Base-by-base conservation (phyloP, 352 stramenopile species). In the Saprolegnia diclina region DNA sequence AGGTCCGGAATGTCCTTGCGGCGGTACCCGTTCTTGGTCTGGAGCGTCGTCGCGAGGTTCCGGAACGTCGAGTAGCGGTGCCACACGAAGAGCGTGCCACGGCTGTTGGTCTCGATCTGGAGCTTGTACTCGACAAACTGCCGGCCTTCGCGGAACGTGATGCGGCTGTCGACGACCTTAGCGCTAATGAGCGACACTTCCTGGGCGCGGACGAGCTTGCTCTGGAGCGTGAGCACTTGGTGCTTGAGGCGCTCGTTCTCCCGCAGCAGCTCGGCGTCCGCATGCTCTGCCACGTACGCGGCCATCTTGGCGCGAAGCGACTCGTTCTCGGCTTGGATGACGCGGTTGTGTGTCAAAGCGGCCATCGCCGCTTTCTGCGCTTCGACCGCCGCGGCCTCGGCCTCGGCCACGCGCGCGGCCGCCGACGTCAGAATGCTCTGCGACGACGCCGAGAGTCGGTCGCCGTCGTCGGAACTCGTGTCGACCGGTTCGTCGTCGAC, bases 41-140 rank as follows among this genome's bases (percentile, higher is more conserved):
- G 79, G 38, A 90, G 67, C 22, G 82, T 87, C 18, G 79, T 81
- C 10, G 82, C 82, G 32, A 90, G 44, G 74, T 78, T 92, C 81
- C 92, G 74, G 76, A 94, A 94, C 13, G 86, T 94, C 74, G 80
- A 90, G 85, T 94, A 94, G 72, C 86, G 83, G 79, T 94, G 86
- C 86, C 86, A 94, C 5, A 94, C 73, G 69, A 92, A 82, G 21
- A 94, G 77, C 54, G 86, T 94, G 73, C 86, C 86, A 45, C 84
- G 83, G 63, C 89, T 92, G 70, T 92, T 83, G 73, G 86, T 94
- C 74, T 92, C 86, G 67, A 94, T 92, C 72, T 91, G 82, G 46
- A 93, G 77, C 71, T 91, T 91, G 78, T 91, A 93, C 79, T 93
- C 82, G 56, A 94, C 86, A 70, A 91, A 92, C 75, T 94, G 84